These are phyloP conservation scores for Coemansia asiatica DNA, from an alignment of 192 early-diverging fungal genomes.

Conservation along the genomic window DNA sequence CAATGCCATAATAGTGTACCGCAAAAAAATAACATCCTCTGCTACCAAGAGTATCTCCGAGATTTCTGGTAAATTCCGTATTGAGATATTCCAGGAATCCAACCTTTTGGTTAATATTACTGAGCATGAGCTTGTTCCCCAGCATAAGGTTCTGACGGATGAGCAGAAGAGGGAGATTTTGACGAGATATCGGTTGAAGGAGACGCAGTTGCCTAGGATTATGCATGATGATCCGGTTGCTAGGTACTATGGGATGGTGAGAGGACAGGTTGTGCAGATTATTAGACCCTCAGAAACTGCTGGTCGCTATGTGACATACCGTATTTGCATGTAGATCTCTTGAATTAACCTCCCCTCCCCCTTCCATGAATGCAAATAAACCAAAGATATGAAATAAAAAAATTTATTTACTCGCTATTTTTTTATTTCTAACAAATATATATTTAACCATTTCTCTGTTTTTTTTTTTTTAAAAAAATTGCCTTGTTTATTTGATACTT, in stretches of 20 bases:
- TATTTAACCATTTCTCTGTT: not conserved
- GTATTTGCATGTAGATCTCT: conserved; percentile 77
- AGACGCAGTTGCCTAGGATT: conserved; percentile 94
- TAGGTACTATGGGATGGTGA: conserved; percentile 90
- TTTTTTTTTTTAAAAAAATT: not conserved
- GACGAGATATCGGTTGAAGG: conserved; percentile 88
- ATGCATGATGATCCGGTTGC: conserved; percentile 86
- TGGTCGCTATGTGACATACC: conserved; percentile 96
- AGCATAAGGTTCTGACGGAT: conserved; percentile 79
- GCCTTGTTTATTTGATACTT: no score
- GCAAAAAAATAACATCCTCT: conserved; percentile 76
- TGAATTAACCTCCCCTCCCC: no score
- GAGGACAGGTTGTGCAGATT: conserved; percentile 91
- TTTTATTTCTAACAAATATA: not conserved
- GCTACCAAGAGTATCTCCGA: conserved; percentile 72
- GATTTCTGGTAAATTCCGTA: conserved; percentile 47
- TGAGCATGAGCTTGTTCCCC: conserved; percentile 91
- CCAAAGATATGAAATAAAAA: not conserved
- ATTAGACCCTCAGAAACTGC: conserved; percentile 93
- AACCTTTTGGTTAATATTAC: conserved; percentile 98
- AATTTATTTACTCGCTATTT: not conserved
- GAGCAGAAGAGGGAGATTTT: conserved; percentile 92
- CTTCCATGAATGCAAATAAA: no score
- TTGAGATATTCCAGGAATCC: conserved; percentile 88
- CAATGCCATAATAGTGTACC: conserved; percentile 86